These are phyloP conservation scores for Epichloe amarillans DNA, from an alignment of 2,329 filamentous ascomycete species.

Conservation along the genomic window DNA sequence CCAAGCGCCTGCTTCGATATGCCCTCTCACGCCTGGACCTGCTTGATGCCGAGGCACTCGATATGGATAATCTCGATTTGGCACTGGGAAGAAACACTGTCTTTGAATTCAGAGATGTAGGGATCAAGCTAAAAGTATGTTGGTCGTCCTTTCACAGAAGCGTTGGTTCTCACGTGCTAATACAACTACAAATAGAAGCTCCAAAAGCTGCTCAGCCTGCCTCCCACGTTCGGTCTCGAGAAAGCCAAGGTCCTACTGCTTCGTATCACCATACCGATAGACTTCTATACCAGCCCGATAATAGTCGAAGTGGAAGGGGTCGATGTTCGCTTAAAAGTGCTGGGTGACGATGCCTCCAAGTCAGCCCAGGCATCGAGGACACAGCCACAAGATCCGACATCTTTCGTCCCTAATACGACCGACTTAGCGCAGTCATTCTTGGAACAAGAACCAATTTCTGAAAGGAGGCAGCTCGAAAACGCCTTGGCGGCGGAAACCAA, in stretches of 20 bases:
- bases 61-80: constrained; percentile 76
- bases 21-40: constrained; percentile 72
- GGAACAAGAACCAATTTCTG: constrained; percentile 52
- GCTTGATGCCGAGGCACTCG: constrained; percentile 74
- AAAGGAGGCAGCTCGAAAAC: constrained; percentile 55
- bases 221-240: constrained; percentile 54
- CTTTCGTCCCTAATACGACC: constrained; percentile 50
- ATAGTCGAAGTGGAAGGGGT: constrained; percentile 71
- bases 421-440: constrained; percentile 69
- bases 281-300: constrained; percentile 78
- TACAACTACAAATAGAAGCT: constrained; percentile 50
- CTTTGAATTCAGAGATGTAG: constrained; percentile 78
- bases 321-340: constrained; percentile 51
- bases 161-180: constrained; percentile 3
- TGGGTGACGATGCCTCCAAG: constrained; percentile 16
- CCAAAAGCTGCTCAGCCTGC: constrained; percentile 59
- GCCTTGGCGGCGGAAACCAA: constrained; percentile 51
- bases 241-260: constrained; percentile 65
- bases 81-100: constrained; percentile 69
- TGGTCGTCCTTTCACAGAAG: constrained; percentile 9
- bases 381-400: constrained; percentile 14
- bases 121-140: constrained; percentile 59
- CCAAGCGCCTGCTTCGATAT: constrained; percentile 81
- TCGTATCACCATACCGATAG: constrained; percentile 71
- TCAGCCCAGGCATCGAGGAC: constrained; percentile 29